phyloP scores from a whole-genome alignment of 768 basidiomycete species.

The Tricholoma saponaceum region DNA sequence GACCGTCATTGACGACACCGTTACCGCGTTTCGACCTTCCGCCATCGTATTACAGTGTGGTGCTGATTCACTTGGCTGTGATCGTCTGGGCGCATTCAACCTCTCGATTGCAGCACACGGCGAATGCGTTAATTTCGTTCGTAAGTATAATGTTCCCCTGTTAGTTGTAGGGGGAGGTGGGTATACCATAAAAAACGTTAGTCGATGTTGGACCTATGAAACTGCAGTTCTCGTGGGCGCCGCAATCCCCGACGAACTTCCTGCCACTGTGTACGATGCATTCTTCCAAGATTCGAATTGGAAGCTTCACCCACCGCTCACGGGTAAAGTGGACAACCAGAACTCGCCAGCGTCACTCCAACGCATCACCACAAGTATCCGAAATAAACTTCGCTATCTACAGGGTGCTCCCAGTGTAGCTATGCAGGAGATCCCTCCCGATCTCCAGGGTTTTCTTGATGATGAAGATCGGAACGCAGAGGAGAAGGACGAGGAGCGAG shows the following conservation, averaged over 20 bases:
- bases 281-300: slow-evolving; percentile 92
- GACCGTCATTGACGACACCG: slow-evolving; percentile 91
- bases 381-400: slow-evolving; percentile 86
- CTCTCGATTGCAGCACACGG: slow-evolving; percentile 96
- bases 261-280: slow-evolving; percentile 83
- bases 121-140: slow-evolving; percentile 96
- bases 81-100: slow-evolving; percentile 95
- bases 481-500: slow-evolving; percentile 49
- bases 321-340: slow-evolving; percentile 88
- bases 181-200: slow-evolving; percentile 95
- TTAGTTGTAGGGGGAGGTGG: slow-evolving; percentile 94
- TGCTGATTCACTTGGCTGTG: slow-evolving; percentile 93
- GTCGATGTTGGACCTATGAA: slow-evolving; percentile 99
- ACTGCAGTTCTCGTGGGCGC: slow-evolving; percentile 89
- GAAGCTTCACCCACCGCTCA: slow-evolving; percentile 91
- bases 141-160: slow-evolving; percentile 86
- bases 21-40: slow-evolving; percentile 82
- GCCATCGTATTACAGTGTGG: slow-evolving; percentile 96
- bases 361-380: slow-evolving; percentile 49
- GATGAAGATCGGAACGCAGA: slow-evolving; percentile 31
- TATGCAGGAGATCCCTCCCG: slow-evolving; percentile 95
- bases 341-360: slow-evolving; percentile 83
- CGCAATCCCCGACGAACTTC: slow-evolving; percentile 81
- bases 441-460: slow-evolving; percentile 72
- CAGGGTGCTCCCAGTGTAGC: slow-evolving; percentile 93